Base-by-base conservation (phyloP, 768 basidiomycete genomes). In the Collybiopsis confluens region DNA sequence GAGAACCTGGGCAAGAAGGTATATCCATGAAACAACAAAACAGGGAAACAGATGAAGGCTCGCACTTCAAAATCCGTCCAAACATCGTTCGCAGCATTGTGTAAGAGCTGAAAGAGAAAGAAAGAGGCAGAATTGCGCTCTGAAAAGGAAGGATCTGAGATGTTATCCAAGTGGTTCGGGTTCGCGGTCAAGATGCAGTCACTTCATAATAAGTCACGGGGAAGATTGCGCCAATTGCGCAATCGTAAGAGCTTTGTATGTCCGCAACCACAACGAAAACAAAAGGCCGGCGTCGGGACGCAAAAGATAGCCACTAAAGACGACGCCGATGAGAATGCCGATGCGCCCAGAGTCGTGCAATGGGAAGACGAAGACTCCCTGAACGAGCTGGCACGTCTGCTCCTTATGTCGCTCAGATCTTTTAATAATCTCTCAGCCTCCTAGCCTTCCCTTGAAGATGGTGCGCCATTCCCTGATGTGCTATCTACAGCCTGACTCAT, bases 31-130 rank as follows among this genome's bases (percentile, higher is more conserved):
- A 30, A 36, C 37, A 9, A 6, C 5, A n/a, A 48, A 54, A 49
- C 44, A 16, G 47, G 40, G 30, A 41, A 46, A 55, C 37, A 33
- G 27, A 49, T 52, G 42, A 33, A 38, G 36, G 37, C 18, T 66
- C 80, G 40, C 61, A 90, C 90, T 54, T 90, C 90, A 63, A 86
- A 91, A 62, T 91, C 88, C 52, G 67, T 61, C 88, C 88, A 92
- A 38, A 72, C 67, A 66, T 82, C 81, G 41, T 71, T 63, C 61
- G 72, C 76, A 55, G 85, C 80, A 87, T 90, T 91, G 56, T 28
- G 36, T 18, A 13, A 16, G 59, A 70, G 59, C 11, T 27, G 20
- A 37, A 26, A 48, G 47, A 4, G 44, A 52, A 36, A 33, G 4
- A 27, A 35, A 48, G 13, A 52, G 15, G 27, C 18, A 37, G 20